A percentile compares a stretch with the other conserved stretches of the same genome.
These are phyloP conservation scores for Phlebopus sp. DNA, from an alignment of 1,284 basidiomycete species.

Conservation along the genomic window DNA sequence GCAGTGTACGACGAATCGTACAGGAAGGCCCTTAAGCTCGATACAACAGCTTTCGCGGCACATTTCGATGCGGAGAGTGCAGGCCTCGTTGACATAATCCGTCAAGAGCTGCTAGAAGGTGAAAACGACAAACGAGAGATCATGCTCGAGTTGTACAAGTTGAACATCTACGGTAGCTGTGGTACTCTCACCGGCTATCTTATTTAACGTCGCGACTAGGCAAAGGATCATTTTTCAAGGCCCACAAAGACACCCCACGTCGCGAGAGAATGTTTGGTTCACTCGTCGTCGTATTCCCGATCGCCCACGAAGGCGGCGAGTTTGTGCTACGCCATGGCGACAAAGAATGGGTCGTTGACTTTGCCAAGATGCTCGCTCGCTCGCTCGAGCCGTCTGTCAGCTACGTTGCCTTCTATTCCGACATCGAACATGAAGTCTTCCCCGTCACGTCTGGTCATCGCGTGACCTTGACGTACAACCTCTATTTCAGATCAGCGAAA, in stretches of 20 bases:
- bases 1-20: constrained; percentile 1
- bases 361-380: constrained; percentile 7
- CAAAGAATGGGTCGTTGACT: constrained; percentile 28
- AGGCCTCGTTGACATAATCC: constrained; percentile 5
- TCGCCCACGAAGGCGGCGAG: constrained; percentile 37
- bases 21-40: constrained; percentile 10
- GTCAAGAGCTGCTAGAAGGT: constrained; percentile 19
- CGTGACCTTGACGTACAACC: constrained; percentile 42
- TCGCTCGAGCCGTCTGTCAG: constrained; percentile 14
- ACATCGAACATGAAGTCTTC: constrained; percentile 42
- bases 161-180: constrained; percentile 33
- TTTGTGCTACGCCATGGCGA: constrained; percentile 31
- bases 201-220: constrained; percentile 10
- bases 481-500: constrained; percentile 22
- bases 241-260: constrained; percentile 29
- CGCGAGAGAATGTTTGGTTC: constrained; percentile 31
- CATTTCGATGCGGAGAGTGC: background rate
- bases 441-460: constrained; percentile 37
- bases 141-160: constrained; percentile 31
- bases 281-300: constrained; percentile 40
- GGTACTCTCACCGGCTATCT: background rate
- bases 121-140: constrained; percentile 12
- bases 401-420: constrained; percentile 37
- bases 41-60: constrained; percentile 2
- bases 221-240: constrained; percentile 16